phyloP scores from a whole-genome alignment of 2,329 filamentous ascomycete genomes.

The Calonectria crousiana region DNA sequence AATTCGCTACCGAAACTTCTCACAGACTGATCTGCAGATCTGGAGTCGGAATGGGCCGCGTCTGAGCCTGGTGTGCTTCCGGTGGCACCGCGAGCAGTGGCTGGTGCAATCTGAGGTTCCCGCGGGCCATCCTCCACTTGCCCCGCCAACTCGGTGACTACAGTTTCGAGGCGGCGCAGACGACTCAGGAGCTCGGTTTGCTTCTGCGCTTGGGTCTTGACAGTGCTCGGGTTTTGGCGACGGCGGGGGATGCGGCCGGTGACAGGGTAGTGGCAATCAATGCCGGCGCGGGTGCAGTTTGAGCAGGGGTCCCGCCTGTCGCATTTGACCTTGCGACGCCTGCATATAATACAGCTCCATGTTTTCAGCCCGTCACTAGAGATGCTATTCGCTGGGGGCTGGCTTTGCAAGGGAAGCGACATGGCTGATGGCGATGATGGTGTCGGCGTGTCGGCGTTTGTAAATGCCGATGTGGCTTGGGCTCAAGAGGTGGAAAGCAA shows the following conservation, averaged over 20 bases:
- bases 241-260: constrained; percentile 47
- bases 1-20: constrained; percentile 17
- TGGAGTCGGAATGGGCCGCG: constrained; percentile 18
- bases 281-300: constrained; percentile 40
- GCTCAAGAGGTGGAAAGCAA: background rate
- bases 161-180: constrained; percentile 45
- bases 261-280: constrained; percentile 49
- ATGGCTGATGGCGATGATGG: background rate
- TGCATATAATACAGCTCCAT: constrained; percentile 50
- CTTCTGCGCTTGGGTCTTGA: constrained; percentile 42
- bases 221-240: constrained; percentile 29
- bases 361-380: constrained; percentile 38
- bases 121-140: constrained; percentile 44
- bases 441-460: constrained; percentile 25
- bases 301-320: constrained; percentile 47
- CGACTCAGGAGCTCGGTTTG: constrained; percentile 47
- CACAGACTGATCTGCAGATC: constrained; percentile 21
- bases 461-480: constrained; percentile 12
- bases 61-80: constrained; percentile 10
- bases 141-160: constrained; percentile 47
- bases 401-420: constrained; percentile 5
- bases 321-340: constrained; percentile 47
- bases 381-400: constrained; percentile 1
- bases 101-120: background rate
- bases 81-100: background rate